A percentile compares a stretch with the other conserved stretches of the same genome.
These are phyloP conservation scores for Arthrobotrys sphaeroides DNA, from an alignment of 2,329 filamentous ascomycete genomes.

Conservation along the genomic window DNA sequence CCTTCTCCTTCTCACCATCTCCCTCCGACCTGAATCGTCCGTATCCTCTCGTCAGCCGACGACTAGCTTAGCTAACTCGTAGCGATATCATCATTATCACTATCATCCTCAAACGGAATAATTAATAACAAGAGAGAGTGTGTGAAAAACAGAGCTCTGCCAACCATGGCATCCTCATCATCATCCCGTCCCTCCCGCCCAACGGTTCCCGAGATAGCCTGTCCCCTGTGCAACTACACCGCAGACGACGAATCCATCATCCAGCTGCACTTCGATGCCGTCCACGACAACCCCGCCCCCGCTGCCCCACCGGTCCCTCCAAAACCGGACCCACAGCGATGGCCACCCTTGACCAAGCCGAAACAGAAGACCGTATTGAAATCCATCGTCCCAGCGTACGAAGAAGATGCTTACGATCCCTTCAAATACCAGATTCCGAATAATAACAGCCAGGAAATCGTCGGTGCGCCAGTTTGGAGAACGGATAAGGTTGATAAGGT, in stretches of 20 bases:
- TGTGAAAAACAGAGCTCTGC: not conserved
- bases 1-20: too few species aligned
- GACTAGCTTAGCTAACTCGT: too few species aligned
- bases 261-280: slow-evolving; percentile 38
- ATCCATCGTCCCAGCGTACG: not conserved
- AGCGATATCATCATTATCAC: too few species aligned
- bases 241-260: slow-evolving; percentile 39
- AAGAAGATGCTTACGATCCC: slow-evolving; percentile 35
- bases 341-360: not conserved
- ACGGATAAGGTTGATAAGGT: not conserved
- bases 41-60: too few species aligned
- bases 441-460: slow-evolving; percentile 40
- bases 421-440: slow-evolving; percentile 46
- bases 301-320: slow-evolving; percentile 15
- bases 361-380: not conserved
- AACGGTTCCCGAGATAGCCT: slow-evolving; percentile 21
- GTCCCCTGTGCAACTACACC: slow-evolving; percentile 37
- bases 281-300: slow-evolving; percentile 17
- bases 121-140: not conserved
- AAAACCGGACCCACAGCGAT: slow-evolving; percentile 3
- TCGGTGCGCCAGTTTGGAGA: slow-evolving; percentile 31
- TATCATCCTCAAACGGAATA: too few species aligned
- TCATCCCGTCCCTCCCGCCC: slow-evolving; percentile 13
- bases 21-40: slow-evolving; percentile 1
- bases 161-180: slow-evolving; percentile 36